Evolutionary conservation across 1,284 basidiomycete species (phyloP).

Genomic region (Sporisorium sorghi): DNA sequence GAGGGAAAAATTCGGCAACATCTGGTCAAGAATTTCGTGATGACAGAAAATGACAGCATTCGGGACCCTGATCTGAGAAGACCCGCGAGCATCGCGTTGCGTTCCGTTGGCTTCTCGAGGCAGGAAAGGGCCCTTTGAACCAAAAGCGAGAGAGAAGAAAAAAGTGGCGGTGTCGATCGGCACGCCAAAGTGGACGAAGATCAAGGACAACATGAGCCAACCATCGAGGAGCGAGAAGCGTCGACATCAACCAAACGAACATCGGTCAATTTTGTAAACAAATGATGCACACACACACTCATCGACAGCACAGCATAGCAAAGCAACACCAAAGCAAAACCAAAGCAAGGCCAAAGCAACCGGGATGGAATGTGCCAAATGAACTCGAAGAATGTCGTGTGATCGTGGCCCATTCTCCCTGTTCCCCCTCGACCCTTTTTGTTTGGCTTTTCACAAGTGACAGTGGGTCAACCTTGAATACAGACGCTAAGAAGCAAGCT

Average conservation of each 20-base stretch:
- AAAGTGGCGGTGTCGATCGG: constrained; percentile 1
- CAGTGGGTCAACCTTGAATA: constrained; percentile 6
- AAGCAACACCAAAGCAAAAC: too few species aligned
- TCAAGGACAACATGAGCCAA: neutral
- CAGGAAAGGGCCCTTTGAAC: neutral
- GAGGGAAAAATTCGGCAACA: neutral
- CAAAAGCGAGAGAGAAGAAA: neutral
- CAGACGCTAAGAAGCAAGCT: too few species aligned
- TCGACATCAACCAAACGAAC: neutral
- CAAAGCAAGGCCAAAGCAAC: neutral
- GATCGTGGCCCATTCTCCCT: neutral
- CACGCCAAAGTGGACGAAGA: constrained; percentile 1
- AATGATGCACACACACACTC: neutral
- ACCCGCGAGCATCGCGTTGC: neutral
- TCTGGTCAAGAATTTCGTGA: neutral
- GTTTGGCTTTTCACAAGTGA: neutral
- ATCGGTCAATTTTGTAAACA: neutral
- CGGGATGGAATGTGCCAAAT: constrained; percentile 1
- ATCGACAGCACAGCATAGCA: neutral
- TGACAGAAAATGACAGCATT: neutral
- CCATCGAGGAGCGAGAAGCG: neutral
- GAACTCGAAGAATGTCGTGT: constrained; percentile 5
- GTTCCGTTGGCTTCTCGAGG: too few species aligned
- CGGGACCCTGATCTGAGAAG: neutral
- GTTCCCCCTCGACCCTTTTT: neutral